These are phyloP conservation scores for Rhodamnia argentea DNA, from an alignment of 345 rosid species.

Conservation along the genomic window DNA sequence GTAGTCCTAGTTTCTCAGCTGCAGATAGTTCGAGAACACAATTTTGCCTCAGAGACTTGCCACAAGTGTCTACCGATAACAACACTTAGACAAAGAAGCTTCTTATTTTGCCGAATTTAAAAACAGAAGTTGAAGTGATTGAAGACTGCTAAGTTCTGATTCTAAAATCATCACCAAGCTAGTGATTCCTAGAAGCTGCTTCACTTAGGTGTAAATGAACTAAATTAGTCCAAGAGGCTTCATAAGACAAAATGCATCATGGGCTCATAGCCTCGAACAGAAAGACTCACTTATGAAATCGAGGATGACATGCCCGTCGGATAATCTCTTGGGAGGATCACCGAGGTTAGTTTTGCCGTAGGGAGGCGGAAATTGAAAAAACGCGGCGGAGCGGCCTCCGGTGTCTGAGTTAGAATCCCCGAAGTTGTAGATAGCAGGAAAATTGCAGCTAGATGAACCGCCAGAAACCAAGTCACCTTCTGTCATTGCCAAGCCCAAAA, in stretches of 20 bases:
- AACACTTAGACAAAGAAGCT: neutral
- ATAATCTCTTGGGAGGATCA: slow-evolving; percentile 45
- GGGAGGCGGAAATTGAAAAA: slow-evolving; percentile 24
- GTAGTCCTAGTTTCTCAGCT: slow-evolving; percentile 52
- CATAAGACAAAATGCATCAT: neutral
- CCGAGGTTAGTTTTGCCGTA: slow-evolving; percentile 43
- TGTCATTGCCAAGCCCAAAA: neutral
- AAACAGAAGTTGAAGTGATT: neutral
- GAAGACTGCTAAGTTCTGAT: neutral
- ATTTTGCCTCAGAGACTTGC: neutral
- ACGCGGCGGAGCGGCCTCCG: slow-evolving; percentile 39
- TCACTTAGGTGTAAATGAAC: neutral
- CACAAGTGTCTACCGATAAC: neutral
- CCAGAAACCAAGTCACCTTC: neutral
- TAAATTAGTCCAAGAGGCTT: neutral
- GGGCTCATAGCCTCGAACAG: neutral
- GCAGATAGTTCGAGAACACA: neutral
- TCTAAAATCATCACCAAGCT: neutral
- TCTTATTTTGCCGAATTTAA: neutral
- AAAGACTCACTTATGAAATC: slow-evolving; percentile 44
- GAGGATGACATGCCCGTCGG: slow-evolving; percentile 59
- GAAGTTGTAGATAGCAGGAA: slow-evolving; percentile 26
- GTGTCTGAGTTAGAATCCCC: slow-evolving; percentile 86
- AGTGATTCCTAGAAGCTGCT: neutral
- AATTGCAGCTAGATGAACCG: neutral